Evolutionary conservation across 495 filamentous ascomycete species (phyloP), one percentile per base, ranked within the genome.

Genomic region (Oidiodendron maius): DNA sequence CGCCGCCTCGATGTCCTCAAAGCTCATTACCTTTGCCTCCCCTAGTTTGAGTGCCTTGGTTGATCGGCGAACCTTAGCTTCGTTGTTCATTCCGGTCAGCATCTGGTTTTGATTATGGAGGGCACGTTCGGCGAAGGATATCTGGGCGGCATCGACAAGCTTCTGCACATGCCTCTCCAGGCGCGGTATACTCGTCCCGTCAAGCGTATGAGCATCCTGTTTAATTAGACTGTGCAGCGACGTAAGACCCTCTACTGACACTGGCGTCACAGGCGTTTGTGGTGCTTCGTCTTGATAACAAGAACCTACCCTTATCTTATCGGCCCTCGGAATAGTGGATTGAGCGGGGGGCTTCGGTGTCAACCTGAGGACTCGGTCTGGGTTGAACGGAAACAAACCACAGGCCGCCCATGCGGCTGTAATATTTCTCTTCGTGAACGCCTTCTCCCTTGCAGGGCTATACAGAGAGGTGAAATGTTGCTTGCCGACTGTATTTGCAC

Each of bases 341-440:
- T 61, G 11, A 53, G 37, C 32, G 34, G 53, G 47, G 20, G 60
- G 56, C 47, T 50, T 57, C 48, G 53, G 49, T 40, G 22, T 57
- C 28, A 36, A 17, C 51, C 51, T 49, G 24, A 68, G 65, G 1
- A 65, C 58, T 48, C 56, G 58, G 20, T 63, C 57, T 38, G 55
- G 51, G 43, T 68, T 58, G 46, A 63, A 62, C 20, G 52, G 60
- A 41, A 65, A 58, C 36, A 68, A 56, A 41, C 62, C 52, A 52
- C 24, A 51, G 45, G 28, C 57, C n/a, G 55, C 59, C 44, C 34
- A 67, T 10, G 32, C 64, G 8, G 63, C 57, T 23, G 5, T 53
- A 32, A 66, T 67, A 52, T 67, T 67, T 28, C 46, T 60, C n/a
- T n/a, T n/a, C n/a, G n/a, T n/a, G n/a, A n/a, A n/a, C n/a, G n/a